Evolutionary conservation across 2,329 filamentous ascomycete species (phyloP).

Genomic region (Oidium heveae): DNA sequence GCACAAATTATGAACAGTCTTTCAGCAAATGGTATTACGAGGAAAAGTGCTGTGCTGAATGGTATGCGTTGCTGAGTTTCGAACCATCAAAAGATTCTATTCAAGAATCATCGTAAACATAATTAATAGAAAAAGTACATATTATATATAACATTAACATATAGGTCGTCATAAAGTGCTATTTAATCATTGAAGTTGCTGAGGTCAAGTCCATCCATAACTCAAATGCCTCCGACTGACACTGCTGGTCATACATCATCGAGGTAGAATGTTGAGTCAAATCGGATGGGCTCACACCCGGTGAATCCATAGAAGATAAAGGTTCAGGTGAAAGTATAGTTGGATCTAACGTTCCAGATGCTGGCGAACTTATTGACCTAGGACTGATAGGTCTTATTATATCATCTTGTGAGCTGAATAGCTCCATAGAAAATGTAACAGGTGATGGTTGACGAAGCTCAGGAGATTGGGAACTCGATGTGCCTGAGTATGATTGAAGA

Average conservation of each 20-base stretch:
- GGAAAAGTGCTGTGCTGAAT: too few species aligned
- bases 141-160: too few species aligned
- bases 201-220: conserved; percentile 12
- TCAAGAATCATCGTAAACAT: too few species aligned
- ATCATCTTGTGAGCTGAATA: conserved; percentile 24
- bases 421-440: conserved; percentile 30
- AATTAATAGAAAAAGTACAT: too few species aligned
- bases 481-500: conserved; percentile 20
- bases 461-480: conserved; percentile 20
- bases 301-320: conserved; percentile 23
- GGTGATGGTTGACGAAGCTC: conserved; percentile 15
- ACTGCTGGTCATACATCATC: conserved; percentile 99
- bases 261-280: conserved; percentile 99
- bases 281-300: conserved; percentile 31
- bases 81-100: too few species aligned
- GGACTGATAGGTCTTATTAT: conserved; percentile 5
- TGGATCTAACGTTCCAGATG: conserved; percentile 29
- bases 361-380: conserved; percentile 7
- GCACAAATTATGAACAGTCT: too few species aligned
- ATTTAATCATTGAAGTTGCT: conserved; percentile 4
- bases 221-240: conserved; percentile 49
- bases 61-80: too few species aligned
- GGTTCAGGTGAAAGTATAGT: conserved; percentile 33
- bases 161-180: too few species aligned
- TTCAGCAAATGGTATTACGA: too few species aligned